Base-by-base conservation (phyloP, 2,329 filamentous ascomycete species). In the Colletotrichum sp. region DNA sequence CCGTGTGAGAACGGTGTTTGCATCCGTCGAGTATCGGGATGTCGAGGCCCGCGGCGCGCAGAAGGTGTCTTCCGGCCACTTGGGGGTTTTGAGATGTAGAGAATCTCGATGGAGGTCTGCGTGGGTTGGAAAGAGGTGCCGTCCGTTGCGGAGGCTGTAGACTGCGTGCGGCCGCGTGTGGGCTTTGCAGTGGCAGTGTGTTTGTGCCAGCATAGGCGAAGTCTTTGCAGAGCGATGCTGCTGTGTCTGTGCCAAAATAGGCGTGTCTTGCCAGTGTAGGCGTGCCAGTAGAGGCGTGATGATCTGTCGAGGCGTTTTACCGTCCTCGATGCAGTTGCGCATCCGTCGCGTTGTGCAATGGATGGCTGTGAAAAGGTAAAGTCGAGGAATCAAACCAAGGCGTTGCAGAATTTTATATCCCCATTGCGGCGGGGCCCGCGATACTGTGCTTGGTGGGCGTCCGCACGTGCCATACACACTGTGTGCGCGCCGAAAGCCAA, bases 401-500 rank as follows among this genome's bases (percentile, higher is more conserved):
- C 3, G 30, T 36, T 34, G 59, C 59, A 62, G 59, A 62, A 13
- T 36, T 62, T 62, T 62, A 59, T 59, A 59, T 62, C 4, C 32
- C 28, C 10, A 7, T n/a, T 34, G n/a, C 24, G 32, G 69, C 69
- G 69, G 72, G 69, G 72, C 69, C n/a, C 1, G 1, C 4, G 3
- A 5, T 21, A 72, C 69, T 1, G 62, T 75, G 52, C 24, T 13
- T 26, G 2, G 3, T 6, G 3, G 2, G 7, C 0, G 4, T 5
- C 18, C 18, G 32, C 24, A 76, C 69, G 5, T 21, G 3, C 2
- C 7, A 1, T 5, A 1, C 8, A 55, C 69, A 73, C 76, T 70
- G 76, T 77, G 52, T 32, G 18, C 36, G 15, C 24, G 67, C 72
- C 16, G 36, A 39, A 49, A 66, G 32, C 65, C 70, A 71, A 77